These are phyloP conservation scores for Gentiana straminea DNA, from an alignment of 257 asterid genomes.

Conservation along the genomic window DNA sequence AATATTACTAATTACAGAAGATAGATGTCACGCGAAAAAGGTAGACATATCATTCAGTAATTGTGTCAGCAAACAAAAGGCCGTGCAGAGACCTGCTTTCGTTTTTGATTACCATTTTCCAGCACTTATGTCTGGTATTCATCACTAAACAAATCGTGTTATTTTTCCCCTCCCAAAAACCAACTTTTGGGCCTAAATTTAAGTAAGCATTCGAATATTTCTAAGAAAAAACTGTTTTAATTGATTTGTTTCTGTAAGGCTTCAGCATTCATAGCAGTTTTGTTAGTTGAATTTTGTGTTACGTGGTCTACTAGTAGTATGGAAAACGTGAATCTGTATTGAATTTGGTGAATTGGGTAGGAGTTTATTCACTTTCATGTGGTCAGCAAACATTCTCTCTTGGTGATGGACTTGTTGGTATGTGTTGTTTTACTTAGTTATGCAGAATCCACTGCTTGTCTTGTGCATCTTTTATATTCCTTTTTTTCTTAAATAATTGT, in stretches of 20 bases:
- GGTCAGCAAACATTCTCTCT: constrained; percentile 23
- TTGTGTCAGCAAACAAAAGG: no score
- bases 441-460: constrained; percentile 7
- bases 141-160: no score
- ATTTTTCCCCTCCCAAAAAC: no score
- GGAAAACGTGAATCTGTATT: constrained; percentile 11
- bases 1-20: no score
- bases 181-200: no score
- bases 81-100: no score
- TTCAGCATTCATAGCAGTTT: constrained; percentile 2
- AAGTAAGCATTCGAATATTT: no score
- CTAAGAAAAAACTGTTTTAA: no score
- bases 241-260: background rate
- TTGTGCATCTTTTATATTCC: constrained; percentile 6
- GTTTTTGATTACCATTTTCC: no score
- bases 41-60: no score
- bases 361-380: constrained; percentile 14
- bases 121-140: no score
- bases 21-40: no score
- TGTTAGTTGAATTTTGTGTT: background rate
- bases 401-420: constrained; percentile 31
- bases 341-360: constrained; percentile 11
- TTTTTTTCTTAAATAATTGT: constrained; percentile 10
- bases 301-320: constrained; percentile 6
- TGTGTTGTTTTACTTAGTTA: constrained; percentile 8